Evolutionary conservation across 805 yeast species (phyloP).

Genomic region (Ogataea henricii): DNA sequence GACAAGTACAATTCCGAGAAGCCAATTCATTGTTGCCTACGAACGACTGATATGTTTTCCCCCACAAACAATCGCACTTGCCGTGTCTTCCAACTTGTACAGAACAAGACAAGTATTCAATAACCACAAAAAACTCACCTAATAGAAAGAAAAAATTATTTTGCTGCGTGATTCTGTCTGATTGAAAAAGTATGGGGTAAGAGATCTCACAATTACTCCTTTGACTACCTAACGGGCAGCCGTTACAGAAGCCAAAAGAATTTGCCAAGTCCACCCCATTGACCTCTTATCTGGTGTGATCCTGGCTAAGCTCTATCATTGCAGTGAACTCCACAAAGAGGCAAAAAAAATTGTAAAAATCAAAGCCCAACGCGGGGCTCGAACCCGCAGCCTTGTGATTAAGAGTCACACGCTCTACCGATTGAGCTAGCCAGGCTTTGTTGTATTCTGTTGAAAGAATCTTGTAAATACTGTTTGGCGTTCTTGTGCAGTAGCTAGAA

Average conservation of each 20-base stretch:
- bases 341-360: conserved; percentile 6
- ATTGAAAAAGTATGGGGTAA: neutral
- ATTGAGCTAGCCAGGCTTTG: conserved; percentile 29
- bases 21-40: conserved; percentile 19
- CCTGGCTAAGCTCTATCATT: too few relatives aligned
- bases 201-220: neutral
- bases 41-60: neutral
- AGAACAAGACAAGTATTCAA: neutral
- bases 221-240: too few relatives aligned
- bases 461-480: too few relatives aligned
- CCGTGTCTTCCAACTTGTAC: neutral
- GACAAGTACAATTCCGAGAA: conserved; percentile 40
- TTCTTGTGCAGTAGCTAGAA: too few relatives aligned
- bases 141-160: conserved; percentile 1
- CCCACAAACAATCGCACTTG: neutral
- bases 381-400: conserved; percentile 30
- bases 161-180: conserved; percentile 3
- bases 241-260: too few relatives aligned
- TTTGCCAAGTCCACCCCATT: too few relatives aligned
- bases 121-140: neutral
- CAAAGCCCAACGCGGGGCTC: conserved; percentile 28
- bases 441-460: too few relatives aligned
- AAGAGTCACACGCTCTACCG: conserved; percentile 32
- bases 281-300: too few relatives aligned
- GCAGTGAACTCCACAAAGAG: too few relatives aligned